These are phyloP conservation scores for Backusella circina DNA, from an alignment of 192 early-diverging fungal species.

Conservation along the genomic window DNA sequence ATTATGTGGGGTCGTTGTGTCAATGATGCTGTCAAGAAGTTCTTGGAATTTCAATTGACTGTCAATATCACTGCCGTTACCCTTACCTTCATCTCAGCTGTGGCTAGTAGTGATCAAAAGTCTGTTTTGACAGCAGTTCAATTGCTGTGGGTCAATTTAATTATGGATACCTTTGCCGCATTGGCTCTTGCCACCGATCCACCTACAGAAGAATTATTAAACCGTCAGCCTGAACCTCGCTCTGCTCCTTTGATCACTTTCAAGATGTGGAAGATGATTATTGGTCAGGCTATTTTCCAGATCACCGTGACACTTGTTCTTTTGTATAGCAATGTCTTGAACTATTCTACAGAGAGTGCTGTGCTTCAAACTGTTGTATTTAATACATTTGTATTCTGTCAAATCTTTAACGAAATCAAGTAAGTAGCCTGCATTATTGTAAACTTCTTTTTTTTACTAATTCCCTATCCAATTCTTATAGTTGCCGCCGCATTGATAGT, in stretches of 20 bases:
- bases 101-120: slow-evolving; percentile 56
- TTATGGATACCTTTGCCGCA: slow-evolving; percentile 98
- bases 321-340: slow-evolving; percentile 61
- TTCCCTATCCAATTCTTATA: slow-evolving; percentile 26
- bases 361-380: slow-evolving; percentile 79
- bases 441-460: neutral
- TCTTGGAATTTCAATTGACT: slow-evolving; percentile 97
- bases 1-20: slow-evolving; percentile 96
- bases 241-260: slow-evolving; percentile 79
- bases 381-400: slow-evolving; percentile 88
- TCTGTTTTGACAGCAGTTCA: slow-evolving; percentile 93
- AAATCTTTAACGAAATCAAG: slow-evolving; percentile 90
- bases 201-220: slow-evolving; percentile 75
- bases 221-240: slow-evolving; percentile 81
- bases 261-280: slow-evolving; percentile 94
- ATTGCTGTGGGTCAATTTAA: slow-evolving; percentile 97
- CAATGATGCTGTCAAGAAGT: slow-evolving; percentile 96
- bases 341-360: slow-evolving; percentile 29
- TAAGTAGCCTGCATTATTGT: slow-evolving; percentile 1
- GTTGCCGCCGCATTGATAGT: slow-evolving; percentile 69
- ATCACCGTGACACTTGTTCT: slow-evolving; percentile 75
- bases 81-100: slow-evolving; percentile 73
- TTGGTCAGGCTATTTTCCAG: slow-evolving; percentile 88
- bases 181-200: slow-evolving; percentile 95
- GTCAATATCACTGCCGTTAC: slow-evolving; percentile 93